A percentile compares a stretch with the other conserved stretches of the same genome.
phyloP scores from a whole-genome alignment of 257 asterid species.

The Fraxinus cuspidata region DNA sequence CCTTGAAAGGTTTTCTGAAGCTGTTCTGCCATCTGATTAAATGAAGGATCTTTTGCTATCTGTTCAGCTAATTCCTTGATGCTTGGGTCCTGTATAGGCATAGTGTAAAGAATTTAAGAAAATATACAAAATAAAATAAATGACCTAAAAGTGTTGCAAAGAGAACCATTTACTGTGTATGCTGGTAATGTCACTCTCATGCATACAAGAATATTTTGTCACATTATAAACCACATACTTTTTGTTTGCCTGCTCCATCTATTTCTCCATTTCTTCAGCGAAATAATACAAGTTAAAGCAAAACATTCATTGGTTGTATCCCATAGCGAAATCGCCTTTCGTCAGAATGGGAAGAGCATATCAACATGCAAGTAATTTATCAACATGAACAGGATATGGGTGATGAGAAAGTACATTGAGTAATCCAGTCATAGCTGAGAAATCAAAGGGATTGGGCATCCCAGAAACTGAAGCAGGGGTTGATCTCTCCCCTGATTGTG shows the following conservation, averaged over 20 bases:
- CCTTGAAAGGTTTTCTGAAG: constrained; percentile 94
- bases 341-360: not conserved
- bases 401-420: constrained; percentile 59
- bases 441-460: constrained; percentile 28
- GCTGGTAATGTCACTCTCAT: not conserved
- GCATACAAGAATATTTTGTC: not conserved
- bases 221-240: not conserved
- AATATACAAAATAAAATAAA: constrained; percentile 8
- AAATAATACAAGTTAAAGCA: not conserved
- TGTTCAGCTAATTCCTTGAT: constrained; percentile 95
- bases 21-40: constrained; percentile 96
- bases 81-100: constrained; percentile 72
- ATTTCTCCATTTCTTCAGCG: not conserved
- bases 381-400: not conserved
- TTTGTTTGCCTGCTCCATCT: not conserved
- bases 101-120: not conserved
- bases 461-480: constrained; percentile 6
- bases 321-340: not conserved
- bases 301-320: not conserved
- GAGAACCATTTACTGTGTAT: not conserved
- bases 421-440: constrained; percentile 57
- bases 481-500: constrained; percentile 42
- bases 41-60: constrained; percentile 90
- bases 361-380: constrained; percentile 1
- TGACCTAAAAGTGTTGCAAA: not conserved